Percentiles rank a stretch among this genome's conserved stretches.
These are phyloP conservation scores for Colletotrichum salicis DNA, from an alignment of 2,329 filamentous ascomycete genomes.

Conservation along the genomic window DNA sequence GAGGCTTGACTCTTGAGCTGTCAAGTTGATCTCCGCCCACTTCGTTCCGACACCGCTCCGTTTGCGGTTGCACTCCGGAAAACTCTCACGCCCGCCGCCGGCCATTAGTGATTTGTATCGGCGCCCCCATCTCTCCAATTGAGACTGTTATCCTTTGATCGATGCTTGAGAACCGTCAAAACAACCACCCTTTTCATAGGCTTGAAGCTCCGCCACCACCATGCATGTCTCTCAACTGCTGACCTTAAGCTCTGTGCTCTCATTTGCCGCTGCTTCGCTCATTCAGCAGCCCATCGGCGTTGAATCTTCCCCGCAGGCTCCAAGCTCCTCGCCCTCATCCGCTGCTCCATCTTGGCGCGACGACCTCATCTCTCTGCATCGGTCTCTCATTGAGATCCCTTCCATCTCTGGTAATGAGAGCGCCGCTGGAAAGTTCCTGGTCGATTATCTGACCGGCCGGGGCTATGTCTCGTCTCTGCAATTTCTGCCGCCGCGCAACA, in stretches of 20 bases:
- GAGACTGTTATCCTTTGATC: background rate
- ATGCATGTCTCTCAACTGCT: slow-evolving; percentile 24
- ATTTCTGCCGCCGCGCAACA: slow-evolving; percentile 47
- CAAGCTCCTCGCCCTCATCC: background rate
- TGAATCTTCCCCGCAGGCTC: slow-evolving; percentile 5
- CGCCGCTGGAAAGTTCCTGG: slow-evolving; percentile 74
- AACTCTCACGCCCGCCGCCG: background rate
- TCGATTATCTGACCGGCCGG: slow-evolving; percentile 67
- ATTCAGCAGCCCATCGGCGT: slow-evolving; percentile 30
- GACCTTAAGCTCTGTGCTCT: slow-evolving; percentile 19
- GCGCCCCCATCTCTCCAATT: slow-evolving; percentile 9
- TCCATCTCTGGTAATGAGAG: slow-evolving; percentile 79
- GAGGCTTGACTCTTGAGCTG: too few relatives aligned
- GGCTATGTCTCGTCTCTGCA: slow-evolving; percentile 58
- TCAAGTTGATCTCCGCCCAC: too few relatives aligned
- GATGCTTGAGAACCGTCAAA: background rate
- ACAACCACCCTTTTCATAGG: background rate
- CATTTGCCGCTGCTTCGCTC: slow-evolving; percentile 21
- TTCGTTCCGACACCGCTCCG: slow-evolving; percentile 31
- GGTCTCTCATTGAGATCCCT: slow-evolving; percentile 76
- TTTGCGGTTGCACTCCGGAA: slow-evolving; percentile 11
- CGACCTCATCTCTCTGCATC: slow-evolving; percentile 77
- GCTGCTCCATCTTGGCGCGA: slow-evolving; percentile 52
- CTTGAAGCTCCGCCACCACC: background rate
- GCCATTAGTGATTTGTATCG: background rate